These are phyloP conservation scores for Escovopsis sp. DNA, from an alignment of 2,329 filamentous ascomycete species.

Conservation along the genomic window DNA sequence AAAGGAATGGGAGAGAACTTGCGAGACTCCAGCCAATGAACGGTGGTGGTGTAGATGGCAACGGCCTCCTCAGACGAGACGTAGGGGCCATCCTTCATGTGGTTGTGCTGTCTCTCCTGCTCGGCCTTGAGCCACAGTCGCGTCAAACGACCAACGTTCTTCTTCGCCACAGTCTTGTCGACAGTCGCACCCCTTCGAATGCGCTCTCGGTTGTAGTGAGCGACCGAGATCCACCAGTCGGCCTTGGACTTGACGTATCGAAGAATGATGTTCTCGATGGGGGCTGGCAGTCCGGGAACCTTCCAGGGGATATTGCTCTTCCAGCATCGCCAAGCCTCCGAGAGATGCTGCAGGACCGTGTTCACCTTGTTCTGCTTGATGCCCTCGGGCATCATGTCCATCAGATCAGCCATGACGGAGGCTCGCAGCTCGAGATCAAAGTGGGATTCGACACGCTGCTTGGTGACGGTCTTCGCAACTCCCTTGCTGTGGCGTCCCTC, in stretches of 20 bases:
- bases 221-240: conserved; percentile 99
- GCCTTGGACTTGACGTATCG: conserved; percentile 98
- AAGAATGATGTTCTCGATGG: conserved; percentile 96
- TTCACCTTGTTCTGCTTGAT: conserved; percentile 99
- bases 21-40: conserved; percentile 95
- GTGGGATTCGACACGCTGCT: conserved; percentile 96
- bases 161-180: conserved; percentile 98
- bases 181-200: conserved; percentile 93
- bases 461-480: conserved; percentile 96
- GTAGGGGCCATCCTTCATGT: conserved; percentile 98
- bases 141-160: conserved; percentile 90
- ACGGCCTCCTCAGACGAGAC: conserved; percentile 97
- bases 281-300: conserved; percentile 86
- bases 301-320: conserved; percentile 99
- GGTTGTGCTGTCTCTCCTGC: conserved; percentile 97
- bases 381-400: conserved; percentile 99
- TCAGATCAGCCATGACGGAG: conserved; percentile 95
- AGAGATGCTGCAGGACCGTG: conserved; percentile 90
- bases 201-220: conserved; percentile 95
- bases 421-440: conserved; percentile 95
- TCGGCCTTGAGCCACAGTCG: conserved; percentile 95
- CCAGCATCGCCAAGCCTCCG: conserved; percentile 98
- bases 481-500: conserved; percentile 98
- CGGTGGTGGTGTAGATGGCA: conserved; percentile 95
- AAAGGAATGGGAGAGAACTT: conserved; percentile 99